Evolutionary conservation across 2,329 filamentous ascomycete species (phyloP).

Genomic region (Claviceps sp.): DNA sequence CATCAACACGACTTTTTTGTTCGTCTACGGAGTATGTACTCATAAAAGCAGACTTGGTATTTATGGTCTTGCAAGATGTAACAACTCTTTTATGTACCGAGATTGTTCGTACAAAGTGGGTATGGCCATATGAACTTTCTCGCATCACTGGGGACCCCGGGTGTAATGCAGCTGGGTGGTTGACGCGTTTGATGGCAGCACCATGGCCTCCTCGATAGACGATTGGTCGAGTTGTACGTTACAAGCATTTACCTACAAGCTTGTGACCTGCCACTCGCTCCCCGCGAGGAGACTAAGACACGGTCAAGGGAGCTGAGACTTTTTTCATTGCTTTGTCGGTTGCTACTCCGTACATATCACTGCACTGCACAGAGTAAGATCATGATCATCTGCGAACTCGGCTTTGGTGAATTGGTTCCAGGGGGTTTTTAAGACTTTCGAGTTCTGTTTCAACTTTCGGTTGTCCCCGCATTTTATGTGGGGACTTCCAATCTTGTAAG

Average conservation of each 20-base stretch:
- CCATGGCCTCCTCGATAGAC: not conserved
- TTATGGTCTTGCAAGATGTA: not conserved
- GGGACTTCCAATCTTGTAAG: not conserved
- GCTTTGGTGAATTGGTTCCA: no score
- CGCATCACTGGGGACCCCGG: no score
- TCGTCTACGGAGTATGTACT: no score
- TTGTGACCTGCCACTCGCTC: not conserved
- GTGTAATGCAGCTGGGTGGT: not conserved
- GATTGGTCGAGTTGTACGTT: not conserved
- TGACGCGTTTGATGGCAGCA: not conserved
- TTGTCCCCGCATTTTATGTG: not conserved
- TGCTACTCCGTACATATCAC: no score
- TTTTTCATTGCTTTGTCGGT: no score
- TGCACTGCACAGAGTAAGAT: no score
- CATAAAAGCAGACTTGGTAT: no score
- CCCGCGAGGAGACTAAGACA: no score
- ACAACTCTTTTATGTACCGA: slow-evolving; percentile 1
- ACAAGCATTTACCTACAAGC: no score
- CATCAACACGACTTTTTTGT: no score
- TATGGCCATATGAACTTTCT: not conserved
- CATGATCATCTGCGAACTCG: no score
- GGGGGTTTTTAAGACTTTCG: not conserved
- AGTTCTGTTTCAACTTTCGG: not conserved
- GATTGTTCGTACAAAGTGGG: not conserved
- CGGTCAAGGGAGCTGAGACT: no score